Base-by-base conservation (phyloP, 306 rosid genomes). In the Comarum palustre region DNA sequence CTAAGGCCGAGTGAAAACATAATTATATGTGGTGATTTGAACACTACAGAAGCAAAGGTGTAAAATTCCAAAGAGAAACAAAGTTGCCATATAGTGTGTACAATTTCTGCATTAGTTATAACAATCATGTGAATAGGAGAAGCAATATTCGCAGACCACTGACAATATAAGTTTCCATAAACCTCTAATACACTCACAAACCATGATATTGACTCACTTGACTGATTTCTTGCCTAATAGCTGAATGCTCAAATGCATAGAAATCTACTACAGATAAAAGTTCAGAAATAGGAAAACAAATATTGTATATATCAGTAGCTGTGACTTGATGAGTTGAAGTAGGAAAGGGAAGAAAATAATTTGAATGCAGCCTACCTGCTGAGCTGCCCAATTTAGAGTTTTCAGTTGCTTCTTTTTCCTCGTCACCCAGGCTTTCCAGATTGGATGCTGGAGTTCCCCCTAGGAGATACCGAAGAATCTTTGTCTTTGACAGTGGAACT, bases 371-470 rank as follows among this genome's bases (percentile, higher is more conserved):
- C 79, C 71, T 83, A 90, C 98, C 83, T 14, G 60, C 24, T 50
- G 75, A 71, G 66, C 59, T 4, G n/a, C 38, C 31, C 68, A 41
- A 73, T 66, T 77, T 80, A 48, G 82, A 74, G 57, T 69, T 78
- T 65, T 83, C 82, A 78, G 45, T 62, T 41, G 82, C 69, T 4
- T 85, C 90, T 34, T 82, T 83, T 66, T 84, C 90, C 47, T 84
- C 93, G 41, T 77, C 88, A 32, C 36, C 88, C 42, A 76, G 51
- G 65, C 74, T 72, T 71, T 73, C 91, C 7, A 43, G 65, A 22
- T 78, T 55, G 74, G 96, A 79, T 69, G 90, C 96, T 39, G 82
- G 82, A 65, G 97, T 91, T 32, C 92, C 99, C 81, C 89, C 96
- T 41, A 94, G 82, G 58, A 91, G 80, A 86, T 55, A 74, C 58